Base-by-base conservation (phyloP, 495 filamentous ascomycete species). In the Choiromyces venosus region DNA sequence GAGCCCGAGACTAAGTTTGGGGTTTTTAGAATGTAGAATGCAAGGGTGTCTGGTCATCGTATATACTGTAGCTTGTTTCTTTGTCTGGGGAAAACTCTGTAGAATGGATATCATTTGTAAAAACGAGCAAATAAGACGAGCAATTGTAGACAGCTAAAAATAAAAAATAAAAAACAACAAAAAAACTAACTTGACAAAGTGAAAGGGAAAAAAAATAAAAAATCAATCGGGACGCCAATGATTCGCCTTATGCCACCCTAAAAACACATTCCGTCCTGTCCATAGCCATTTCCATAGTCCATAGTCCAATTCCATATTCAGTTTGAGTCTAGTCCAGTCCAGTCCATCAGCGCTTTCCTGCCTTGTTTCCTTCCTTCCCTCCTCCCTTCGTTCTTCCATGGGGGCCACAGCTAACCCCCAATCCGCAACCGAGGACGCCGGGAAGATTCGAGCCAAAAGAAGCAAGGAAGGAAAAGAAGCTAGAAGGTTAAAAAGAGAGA, bases 1-100 rank as follows among this genome's bases (percentile, higher is more conserved):
- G 85, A 86, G 73, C 82, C 84, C 66, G 86, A 88, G 79, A 97
- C 92, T 29, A 90, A 85, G 82, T 99, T 96, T 87, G 95, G 95
- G 44, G 91, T 99, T 16, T 99, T 98, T 85, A 90, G 95, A 83
- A 99, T 99, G 95, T 99, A 79, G 52, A 82, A 82, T 52, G 21
- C 19, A 35, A 66, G 21, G 19, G 37, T 18, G 52, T 29, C 7
- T n/a, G n/a, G 52, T 16, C 12, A 61, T 33, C 52, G 52, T 33
- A 61, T 61, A 61, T 33, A n/a, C n/a, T n/a, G n/a, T n/a, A 61
- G 25, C 52, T 29, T 33, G 33, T 29, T 9, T 33, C 25, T 61
- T 25, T 56, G 9, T 61, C 25, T 61, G 52, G 25, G 52, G 52
- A 61, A n/a, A n/a, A 61, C 52, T 61, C 52, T 33, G 52, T 10